Evolutionary conservation across 2,329 filamentous ascomycete genomes (phyloP), one percentile per base, ranked within the genome.

Genomic region (Pseudogymnoascus sp.): DNA sequence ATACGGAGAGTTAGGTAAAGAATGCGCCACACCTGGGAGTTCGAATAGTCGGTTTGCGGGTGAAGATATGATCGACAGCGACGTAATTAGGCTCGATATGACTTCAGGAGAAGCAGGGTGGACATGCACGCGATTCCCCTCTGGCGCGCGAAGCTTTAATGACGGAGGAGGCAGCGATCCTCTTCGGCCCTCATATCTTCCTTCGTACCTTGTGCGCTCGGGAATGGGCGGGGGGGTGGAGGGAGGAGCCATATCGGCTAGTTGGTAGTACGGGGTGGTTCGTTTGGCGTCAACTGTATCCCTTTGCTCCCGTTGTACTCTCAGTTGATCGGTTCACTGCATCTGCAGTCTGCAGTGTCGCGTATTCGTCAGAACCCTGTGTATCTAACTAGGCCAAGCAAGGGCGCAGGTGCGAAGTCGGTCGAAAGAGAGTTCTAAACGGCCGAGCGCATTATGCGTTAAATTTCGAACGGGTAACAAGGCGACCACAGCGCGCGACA

Each of bases 41-140:
- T 92, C 88, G 71, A 91, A 90, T 71, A 89, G 86, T 64, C 82
- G 80, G 72, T 82, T 84, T 61, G 87, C 82, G 21, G 89, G 87
- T 58, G 83, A 80, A 18, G 86, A 88, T 67, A 83, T 89, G 69
- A 85, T 84, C 68, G 84, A 84, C 37, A 88, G 79, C 61, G 82
- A 90, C 66, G 86, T 90, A 75, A 88, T 92, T 61, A 85, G 77
- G 61, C 80, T 83, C 27, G 83, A 86, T 63, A 87, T 90, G 72
- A 92, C 82, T 71, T 89, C 87, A 63, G 88, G 87, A n/a, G 72
- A 73, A 5, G 72, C 71, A 13, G 72, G 71, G 36, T 71, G 69
- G 15, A 73, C 31, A 62, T 71, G 69, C 35, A 72, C 64, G 33
- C 69, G 67, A 62, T 72, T 72, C 29, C 67, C 65, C 10, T 61